Conservation (phyloP, 2,329 filamentous ascomycete species). For the Talaromyces rugulosus region DNA sequence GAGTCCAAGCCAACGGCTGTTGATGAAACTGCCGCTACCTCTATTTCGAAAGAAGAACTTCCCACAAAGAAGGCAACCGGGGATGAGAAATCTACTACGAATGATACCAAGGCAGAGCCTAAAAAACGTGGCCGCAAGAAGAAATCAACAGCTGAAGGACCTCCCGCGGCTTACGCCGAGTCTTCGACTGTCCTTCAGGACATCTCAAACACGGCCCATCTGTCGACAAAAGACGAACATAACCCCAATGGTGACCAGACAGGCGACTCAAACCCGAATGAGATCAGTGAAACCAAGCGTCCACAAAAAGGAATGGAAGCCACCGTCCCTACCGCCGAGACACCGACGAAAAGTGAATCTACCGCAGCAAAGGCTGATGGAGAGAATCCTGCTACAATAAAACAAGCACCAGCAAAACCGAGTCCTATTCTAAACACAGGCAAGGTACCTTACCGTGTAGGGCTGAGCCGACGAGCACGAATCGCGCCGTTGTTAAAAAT, state of each 20-base stretch:
- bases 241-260: neutral
- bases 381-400: neutral
- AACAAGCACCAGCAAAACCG: slow-evolving; percentile 28
- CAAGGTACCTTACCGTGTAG: slow-evolving; percentile 43
- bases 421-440: slow-evolving; percentile 37
- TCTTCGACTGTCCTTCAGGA: slow-evolving; percentile 9
- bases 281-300: neutral
- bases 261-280: neutral
- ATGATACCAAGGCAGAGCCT: slow-evolving; percentile 18
- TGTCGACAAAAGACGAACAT: slow-evolving; percentile 6
- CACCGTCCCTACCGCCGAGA: slow-evolving; percentile 2
- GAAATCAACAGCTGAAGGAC: slow-evolving; percentile 19
- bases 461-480: slow-evolving; percentile 45
- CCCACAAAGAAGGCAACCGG: neutral
- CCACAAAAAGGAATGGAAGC: neutral
- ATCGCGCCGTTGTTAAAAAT: slow-evolving; percentile 48
- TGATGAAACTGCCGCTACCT: neutral
- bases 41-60: neutral
- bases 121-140: slow-evolving; percentile 44
- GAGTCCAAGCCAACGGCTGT: neutral
- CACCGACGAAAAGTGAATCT: slow-evolving; percentile 13
- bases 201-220: slow-evolving; percentile 1
- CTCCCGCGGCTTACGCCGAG: neutral
- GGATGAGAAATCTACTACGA: slow-evolving; percentile 9
- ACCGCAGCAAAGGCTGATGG: slow-evolving; percentile 1